Conservation (phyloP, 2,329 filamentous ascomycete genomes). For the Cladosporium oxysporum region DNA sequence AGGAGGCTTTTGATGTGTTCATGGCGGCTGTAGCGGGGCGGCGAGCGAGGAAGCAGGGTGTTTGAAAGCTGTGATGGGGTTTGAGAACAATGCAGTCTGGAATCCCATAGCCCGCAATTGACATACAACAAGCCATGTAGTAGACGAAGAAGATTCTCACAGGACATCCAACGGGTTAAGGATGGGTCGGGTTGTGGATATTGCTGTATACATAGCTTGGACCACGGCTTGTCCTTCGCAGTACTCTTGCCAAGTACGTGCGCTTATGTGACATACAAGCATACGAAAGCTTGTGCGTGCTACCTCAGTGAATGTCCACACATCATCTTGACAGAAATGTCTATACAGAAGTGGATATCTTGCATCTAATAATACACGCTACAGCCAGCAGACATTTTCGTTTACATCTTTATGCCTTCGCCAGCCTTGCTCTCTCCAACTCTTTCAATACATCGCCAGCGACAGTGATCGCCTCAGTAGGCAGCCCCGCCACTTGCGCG, state of each 20-base stretch:
- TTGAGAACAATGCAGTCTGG: too few species aligned
- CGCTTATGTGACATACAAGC: too few species aligned
- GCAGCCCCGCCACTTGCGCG: slow-evolving; percentile 79
- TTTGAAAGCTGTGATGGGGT: background rate
- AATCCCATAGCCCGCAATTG: background rate
- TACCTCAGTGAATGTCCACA: too few species aligned
- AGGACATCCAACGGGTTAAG: background rate
- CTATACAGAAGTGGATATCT: background rate
- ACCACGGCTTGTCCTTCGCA: too few species aligned
- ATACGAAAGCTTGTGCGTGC: too few species aligned
- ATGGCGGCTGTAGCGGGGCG: background rate
- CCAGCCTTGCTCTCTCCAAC: slow-evolving; percentile 21
- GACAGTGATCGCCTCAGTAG: slow-evolving; percentile 68
- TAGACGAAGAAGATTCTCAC: background rate
- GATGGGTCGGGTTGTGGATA: background rate
- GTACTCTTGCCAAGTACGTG: too few species aligned
- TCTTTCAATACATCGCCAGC: slow-evolving; percentile 61
- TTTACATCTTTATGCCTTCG: background rate
- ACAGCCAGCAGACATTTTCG: background rate
- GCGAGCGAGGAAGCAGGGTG: slow-evolving; percentile 12
- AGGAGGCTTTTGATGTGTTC: slow-evolving; percentile 12
- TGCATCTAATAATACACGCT: background rate
- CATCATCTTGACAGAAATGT: background rate
- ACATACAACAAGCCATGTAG: background rate
- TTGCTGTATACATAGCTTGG: background rate